Conservation (phyloP, 768 basidiomycete species). For the Tulasnella sp. region DNA sequence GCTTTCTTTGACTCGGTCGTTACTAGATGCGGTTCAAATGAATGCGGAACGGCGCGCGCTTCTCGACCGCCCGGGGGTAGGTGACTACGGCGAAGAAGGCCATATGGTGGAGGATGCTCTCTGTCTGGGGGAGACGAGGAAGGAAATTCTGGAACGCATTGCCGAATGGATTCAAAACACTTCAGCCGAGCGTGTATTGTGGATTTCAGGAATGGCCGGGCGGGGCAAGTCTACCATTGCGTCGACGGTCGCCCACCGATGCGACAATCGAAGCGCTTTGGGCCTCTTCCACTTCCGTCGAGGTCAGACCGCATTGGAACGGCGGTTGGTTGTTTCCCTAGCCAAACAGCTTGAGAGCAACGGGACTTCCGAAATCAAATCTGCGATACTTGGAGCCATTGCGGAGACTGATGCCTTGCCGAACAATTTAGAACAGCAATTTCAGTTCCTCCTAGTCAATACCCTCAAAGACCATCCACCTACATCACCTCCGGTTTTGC, state of each 20-base stretch:
- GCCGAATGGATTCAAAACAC: background rate
- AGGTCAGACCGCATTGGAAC: background rate
- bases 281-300: background rate
- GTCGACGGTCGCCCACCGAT: background rate
- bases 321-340: background rate
- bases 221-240: background rate
- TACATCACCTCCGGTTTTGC: background rate
- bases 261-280: background rate
- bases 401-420: background rate
- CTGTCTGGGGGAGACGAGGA: background rate
- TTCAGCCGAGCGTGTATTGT: background rate
- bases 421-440: background rate
- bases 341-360: background rate
- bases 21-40: too few species aligned
- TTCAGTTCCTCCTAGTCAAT: background rate
- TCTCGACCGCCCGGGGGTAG: background rate
- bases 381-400: background rate
- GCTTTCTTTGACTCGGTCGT: background rate
- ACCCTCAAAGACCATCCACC: background rate
- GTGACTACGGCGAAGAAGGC: background rate
- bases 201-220: background rate
- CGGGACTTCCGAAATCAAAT: background rate
- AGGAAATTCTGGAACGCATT: background rate
- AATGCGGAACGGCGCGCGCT: background rate
- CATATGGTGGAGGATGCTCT: background rate